Conservation (phyloP, 2,329 filamentous ascomycete genomes). For the Fusarium paranaense region DNA sequence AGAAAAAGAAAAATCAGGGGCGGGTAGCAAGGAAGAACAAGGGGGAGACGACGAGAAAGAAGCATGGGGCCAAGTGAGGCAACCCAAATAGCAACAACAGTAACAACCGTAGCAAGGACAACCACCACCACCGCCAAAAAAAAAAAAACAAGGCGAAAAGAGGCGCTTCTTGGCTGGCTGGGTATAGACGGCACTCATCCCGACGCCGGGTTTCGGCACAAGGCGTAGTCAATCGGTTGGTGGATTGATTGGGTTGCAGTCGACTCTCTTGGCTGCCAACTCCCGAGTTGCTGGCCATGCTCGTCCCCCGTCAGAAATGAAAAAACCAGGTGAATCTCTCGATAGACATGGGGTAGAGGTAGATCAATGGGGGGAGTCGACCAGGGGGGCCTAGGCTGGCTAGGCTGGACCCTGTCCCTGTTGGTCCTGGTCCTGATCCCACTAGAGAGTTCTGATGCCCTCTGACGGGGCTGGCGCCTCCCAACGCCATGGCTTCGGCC, state of each 20-base stretch:
- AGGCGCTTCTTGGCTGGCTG: neutral
- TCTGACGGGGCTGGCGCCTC: slow-evolving; percentile 4
- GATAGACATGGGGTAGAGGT: neutral
- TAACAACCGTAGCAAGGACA: neutral
- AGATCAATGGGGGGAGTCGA: neutral
- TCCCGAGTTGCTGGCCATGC: neutral
- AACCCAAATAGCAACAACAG: neutral
- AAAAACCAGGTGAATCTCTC: neutral
- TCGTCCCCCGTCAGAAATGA: neutral
- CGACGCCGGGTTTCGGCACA: neutral
- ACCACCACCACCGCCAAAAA: neutral
- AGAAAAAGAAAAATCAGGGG: slow-evolving; percentile 3
- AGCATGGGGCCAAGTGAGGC: neutral
- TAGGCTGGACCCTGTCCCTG: neutral
- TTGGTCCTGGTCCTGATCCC: slow-evolving; percentile 6
- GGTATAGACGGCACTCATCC: neutral
- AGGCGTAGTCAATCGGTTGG: neutral
- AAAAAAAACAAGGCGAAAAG: neutral
- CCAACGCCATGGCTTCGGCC: slow-evolving; percentile 13
- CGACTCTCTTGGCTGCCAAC: neutral
- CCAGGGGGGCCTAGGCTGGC: neutral
- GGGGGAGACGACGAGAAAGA: neutral
- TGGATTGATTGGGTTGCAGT: neutral
- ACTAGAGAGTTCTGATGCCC: neutral
- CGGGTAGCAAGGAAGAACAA: neutral